These are phyloP conservation scores for Puccinellia tenuiflora DNA, from an alignment of 176 grass and related monocot species.

Conservation along the genomic window DNA sequence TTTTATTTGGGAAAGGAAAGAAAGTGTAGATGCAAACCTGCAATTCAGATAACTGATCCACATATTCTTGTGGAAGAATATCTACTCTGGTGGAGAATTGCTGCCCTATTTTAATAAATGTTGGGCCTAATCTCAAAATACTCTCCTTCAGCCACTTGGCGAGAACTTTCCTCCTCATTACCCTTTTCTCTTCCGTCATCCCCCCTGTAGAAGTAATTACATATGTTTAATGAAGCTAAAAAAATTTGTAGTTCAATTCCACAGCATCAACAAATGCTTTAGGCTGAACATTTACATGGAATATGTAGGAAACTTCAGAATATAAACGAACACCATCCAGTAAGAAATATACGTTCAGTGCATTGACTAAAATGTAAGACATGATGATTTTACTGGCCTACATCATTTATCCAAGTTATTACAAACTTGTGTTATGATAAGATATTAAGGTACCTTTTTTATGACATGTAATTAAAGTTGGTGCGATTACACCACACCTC, in stretches of 20 bases:
- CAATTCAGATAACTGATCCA: constrained; percentile 91
- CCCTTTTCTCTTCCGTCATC: constrained; percentile 82
- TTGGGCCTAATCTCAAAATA: constrained; percentile 93
- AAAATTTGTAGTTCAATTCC: not conserved
- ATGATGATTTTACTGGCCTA: not conserved
- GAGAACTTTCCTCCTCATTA: constrained; percentile 63
- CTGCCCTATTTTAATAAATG: constrained; percentile 98
- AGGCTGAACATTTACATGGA: not conserved
- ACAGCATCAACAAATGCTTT: not conserved
- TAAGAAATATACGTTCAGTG: not conserved
- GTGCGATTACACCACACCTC: not conserved
- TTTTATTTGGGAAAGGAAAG: constrained; percentile 1
- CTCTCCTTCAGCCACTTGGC: constrained; percentile 98
- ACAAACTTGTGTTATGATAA: not conserved
- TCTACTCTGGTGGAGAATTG: constrained; percentile 98
- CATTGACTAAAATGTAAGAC: not conserved
- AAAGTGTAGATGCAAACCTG: constrained; percentile 49
- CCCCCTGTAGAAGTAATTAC: constrained; percentile 50
- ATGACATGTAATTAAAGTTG: not conserved
- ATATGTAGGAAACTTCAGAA: constrained; percentile 1
- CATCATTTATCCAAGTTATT: not conserved
- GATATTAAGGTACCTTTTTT: not conserved
- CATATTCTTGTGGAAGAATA: constrained; percentile 97
- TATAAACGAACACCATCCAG: not conserved
- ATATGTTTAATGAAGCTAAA: constrained; percentile 12